Base-by-base conservation (phyloP, 1,139 yeast genomes). In the Eremothecium sinecaudum region DNA sequence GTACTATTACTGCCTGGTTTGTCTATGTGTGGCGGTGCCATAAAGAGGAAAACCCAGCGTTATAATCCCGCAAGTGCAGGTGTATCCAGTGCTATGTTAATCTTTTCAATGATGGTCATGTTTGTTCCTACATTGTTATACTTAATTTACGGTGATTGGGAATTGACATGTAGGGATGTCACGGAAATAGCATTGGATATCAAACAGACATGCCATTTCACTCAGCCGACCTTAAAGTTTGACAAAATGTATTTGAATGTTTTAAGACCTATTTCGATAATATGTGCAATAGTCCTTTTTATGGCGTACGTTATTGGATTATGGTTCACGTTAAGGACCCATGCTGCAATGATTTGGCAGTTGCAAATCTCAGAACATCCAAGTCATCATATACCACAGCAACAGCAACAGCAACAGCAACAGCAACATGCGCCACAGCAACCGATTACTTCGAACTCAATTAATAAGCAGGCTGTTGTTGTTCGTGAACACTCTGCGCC, bases 31-130 rank as follows among this genome's bases (percentile, higher is more conserved):
- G 93, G 94, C 19, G 98, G 98, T 39, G 96, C 97, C 0, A 61
- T 84, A 28, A 79, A 76, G 40, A 64, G 95, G 37, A 90, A 90
- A 53, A 90, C 98, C 0, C 98, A 90, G 56, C 63, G 96, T 38
- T 90, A 90, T 56, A 90, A 90, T 52, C 98, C 98, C 1, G 75
- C 90, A 29, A 80, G 94, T 38, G 98, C 98, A 0, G 96, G 98
- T 40, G 98, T 90, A 1, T 82, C 94, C 4, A 84, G 96, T 1
- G 92, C 98, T 2, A 84, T 90, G 95, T 66, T 90, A 35, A 66
- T 90, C 35, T 90, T 79, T 63, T 94, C 97, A 1, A 75, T 84
- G 64, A 74, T 86, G 34, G 92, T 83, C 2, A 87, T 90, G 75
- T 79, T 90, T 63, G 84, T 94, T 0, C 99, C 99, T 2, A 83